phyloP scores from a whole-genome alignment of 306 rosid genomes.

The Medicago ruthenica region DNA sequence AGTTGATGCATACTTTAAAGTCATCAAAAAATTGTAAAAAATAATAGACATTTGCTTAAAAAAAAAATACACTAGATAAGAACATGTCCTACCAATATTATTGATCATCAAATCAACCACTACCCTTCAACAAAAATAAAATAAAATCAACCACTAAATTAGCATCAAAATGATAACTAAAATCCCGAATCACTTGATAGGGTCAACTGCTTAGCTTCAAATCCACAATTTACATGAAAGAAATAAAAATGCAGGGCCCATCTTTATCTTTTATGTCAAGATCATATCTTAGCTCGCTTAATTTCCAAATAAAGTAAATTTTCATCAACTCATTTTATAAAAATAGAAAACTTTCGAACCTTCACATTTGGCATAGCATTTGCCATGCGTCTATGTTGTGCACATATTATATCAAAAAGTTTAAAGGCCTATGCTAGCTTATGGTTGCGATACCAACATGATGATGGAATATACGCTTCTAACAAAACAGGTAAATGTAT shows the following conservation, averaged over 20 bases:
- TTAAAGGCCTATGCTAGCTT: background rate
- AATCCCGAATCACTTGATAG: constrained; percentile 3
- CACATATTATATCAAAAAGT: constrained; percentile 31
- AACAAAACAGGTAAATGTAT: constrained; percentile 10
- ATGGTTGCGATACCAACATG: background rate
- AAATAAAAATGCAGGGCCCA: constrained; percentile 17
- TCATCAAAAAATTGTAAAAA: background rate
- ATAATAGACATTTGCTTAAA: background rate
- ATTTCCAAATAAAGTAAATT: constrained; percentile 13
- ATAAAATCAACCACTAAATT: constrained; percentile 27
- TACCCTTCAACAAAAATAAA: too few relatives aligned
- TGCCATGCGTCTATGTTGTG: background rate
- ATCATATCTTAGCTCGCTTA: constrained; percentile 5
- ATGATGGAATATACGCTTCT: constrained; percentile 15
- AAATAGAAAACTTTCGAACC: background rate
- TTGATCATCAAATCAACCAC: too few relatives aligned
- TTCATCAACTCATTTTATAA: constrained; percentile 26
- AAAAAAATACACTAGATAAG: background rate
- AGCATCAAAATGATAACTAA: constrained; percentile 11
- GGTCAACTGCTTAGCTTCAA: constrained; percentile 43
- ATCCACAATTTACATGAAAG: constrained; percentile 19
- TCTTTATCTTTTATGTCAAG: constrained; percentile 7
- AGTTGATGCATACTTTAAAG: too few relatives aligned
- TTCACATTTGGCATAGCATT: constrained; percentile 2
- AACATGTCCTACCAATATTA: too few relatives aligned